Conservation (phyloP, 257 asterid species). For the Voacanga thouarsii region DNA sequence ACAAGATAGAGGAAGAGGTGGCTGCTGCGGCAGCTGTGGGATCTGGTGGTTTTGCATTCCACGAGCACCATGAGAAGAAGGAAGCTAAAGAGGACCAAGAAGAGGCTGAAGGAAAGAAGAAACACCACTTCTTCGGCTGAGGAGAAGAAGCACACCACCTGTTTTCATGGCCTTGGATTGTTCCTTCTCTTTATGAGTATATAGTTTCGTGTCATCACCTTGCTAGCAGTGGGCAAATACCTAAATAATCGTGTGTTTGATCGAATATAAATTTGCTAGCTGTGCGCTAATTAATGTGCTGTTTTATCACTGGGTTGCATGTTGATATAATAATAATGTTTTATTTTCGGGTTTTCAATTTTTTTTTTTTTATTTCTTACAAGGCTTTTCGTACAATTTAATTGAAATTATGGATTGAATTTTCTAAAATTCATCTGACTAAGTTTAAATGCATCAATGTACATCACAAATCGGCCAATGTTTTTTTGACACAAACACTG, state of each 20-base stretch:
- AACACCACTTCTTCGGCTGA: constrained; percentile 15
- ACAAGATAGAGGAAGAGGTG: constrained; percentile 57
- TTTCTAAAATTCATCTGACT: too few species aligned
- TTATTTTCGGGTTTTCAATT: too few species aligned
- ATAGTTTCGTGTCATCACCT: background rate
- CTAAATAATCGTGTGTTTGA: background rate
- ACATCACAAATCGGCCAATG: too few species aligned
- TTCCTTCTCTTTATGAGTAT: background rate
- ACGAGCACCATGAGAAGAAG: constrained; percentile 72
- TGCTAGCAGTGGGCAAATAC: too few species aligned
- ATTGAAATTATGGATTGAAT: too few species aligned
- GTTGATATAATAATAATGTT: too few species aligned
- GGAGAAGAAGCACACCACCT: constrained; percentile 46
- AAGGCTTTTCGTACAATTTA: too few species aligned
- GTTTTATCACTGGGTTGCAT: too few species aligned
- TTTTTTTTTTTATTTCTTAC: too few species aligned
- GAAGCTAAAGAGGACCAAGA: constrained; percentile 48
- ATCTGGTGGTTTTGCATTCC: constrained; percentile 59
- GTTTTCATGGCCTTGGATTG: constrained; percentile 25
- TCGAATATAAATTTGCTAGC: too few species aligned
- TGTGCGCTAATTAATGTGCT: background rate
- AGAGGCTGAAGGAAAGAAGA: constrained; percentile 43
- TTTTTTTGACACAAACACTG: too few species aligned
- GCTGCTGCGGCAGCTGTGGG: constrained; percentile 55
- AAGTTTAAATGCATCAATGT: too few species aligned